Conservation (phyloP, 108 stramenopile species). For the Asterionellopsis glacialis region DNA sequence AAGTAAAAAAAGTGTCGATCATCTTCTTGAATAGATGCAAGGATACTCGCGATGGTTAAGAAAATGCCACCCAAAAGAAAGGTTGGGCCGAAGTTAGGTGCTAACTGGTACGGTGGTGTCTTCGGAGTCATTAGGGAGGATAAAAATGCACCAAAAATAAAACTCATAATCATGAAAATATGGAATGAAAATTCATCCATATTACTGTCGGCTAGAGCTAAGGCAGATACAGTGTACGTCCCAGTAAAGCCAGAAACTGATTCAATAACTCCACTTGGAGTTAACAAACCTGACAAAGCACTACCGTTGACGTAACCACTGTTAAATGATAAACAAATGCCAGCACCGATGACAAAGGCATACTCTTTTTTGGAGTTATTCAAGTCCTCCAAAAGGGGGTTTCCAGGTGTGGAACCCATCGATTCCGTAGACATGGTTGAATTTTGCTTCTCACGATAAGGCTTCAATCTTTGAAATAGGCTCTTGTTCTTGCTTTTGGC, state of each 20-base stretch:
- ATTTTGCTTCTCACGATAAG: too few species aligned
- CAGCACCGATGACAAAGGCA: too few species aligned
- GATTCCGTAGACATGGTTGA: too few species aligned
- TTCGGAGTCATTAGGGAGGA: conserved; percentile 18
- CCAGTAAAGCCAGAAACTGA: conserved; percentile 26
- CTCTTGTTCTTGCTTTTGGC: too few species aligned
- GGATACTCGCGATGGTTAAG: conserved; percentile 10
- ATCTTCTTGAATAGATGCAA: not conserved
- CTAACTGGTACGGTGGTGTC: conserved; percentile 11
- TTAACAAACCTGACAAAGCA: conserved; percentile 27
- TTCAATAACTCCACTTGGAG: not conserved
- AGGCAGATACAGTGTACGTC: conserved; percentile 20
- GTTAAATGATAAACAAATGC: conserved; percentile 13
- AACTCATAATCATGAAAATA: conserved; percentile 14
- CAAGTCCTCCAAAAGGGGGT: too few species aligned
- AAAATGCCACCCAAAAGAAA: conserved; percentile 21
- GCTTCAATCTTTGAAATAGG: too few species aligned
- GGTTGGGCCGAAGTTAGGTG: conserved; percentile 26
- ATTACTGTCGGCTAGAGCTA: conserved; percentile 19
- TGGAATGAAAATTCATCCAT: conserved; percentile 10
- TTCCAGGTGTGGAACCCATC: too few species aligned
- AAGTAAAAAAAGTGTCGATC: conserved; percentile 9
- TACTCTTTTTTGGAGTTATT: too few species aligned
- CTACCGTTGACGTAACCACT: conserved; percentile 38
- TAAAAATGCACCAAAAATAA: conserved; percentile 15